Evolutionary conservation across 1,139 yeast species (phyloP), one percentile per base, ranked within the genome.

Genomic region (Pneumocystis carinii): DNA sequence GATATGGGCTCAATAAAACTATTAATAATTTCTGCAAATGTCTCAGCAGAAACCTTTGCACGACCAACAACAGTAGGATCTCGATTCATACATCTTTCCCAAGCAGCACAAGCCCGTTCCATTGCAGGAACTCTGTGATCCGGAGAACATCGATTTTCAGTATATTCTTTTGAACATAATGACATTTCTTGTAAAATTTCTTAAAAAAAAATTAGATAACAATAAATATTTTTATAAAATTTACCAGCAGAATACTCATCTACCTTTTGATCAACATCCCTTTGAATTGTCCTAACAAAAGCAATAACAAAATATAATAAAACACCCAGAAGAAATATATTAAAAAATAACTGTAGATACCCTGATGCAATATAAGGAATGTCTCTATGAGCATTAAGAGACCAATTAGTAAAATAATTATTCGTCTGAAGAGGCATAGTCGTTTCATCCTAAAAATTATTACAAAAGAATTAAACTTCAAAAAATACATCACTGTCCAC

Each of bases 11-110:
- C 81, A 56, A 88, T 76, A 68, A 89, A 86, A 1, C 92, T 85
- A 72, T 89, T 86, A 62, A 89, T 77, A 29, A 88, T 85, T 66
- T 86, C 92, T 1, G 94, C 95, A 70, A 89, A 79, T 0, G 94
- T 82, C 70, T 85, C 90, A 0, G 95, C 95, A 0, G 90, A 82
- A 38, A 90, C 81, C 68, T 82, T 79, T 2, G 94, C 87, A 60
- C 83, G 80, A 4, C 92, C 94, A n/a, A 90, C 82, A 7, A 82
- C 77, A 57, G 82, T 81, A 15, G 96, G 96, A 69, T 90, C 95
- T 66, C 89, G 78, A 69, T 84, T 83, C 95, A 87, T 90, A 73
- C 98, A 92, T 66, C 79, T 81, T 66, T 83, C 85, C 95, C 96
- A 88, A 57, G 77, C 76, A 39, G 80, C 77, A 73, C 98, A 92